phyloP scores from a whole-genome alignment of 2,329 filamentous ascomycete genomes.

The Ophiosphaerella narmari region DNA sequence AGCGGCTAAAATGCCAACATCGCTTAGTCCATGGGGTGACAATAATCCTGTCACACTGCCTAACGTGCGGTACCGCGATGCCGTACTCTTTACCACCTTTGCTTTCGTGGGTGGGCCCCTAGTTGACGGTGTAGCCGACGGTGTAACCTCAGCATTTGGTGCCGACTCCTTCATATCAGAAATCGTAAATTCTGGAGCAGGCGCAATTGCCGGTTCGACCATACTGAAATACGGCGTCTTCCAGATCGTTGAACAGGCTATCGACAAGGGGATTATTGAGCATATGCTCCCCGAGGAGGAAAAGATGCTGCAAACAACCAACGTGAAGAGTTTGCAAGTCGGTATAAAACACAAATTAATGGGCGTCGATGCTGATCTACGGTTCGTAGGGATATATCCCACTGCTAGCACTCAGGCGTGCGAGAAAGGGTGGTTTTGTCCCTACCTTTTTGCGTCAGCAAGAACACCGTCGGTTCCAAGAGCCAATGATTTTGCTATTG shows the following conservation, averaged over 20 bases:
- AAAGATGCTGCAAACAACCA: conserved; percentile 44
- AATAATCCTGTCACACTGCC: conserved; percentile 48
- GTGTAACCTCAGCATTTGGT: conserved; percentile 37
- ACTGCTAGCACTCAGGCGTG: conserved; percentile 28
- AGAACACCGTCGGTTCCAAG: conserved; percentile 39
- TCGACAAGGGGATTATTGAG: conserved; percentile 46
- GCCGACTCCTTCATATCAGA: conserved; percentile 43
- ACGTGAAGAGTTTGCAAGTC: conserved; percentile 44
- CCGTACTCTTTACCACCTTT: conserved; percentile 45
- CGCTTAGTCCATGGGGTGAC: conserved; percentile 45
- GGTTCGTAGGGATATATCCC: conserved; percentile 35
- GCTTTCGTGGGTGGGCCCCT: conserved; percentile 42
- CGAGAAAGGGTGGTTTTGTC: conserved; percentile 47
- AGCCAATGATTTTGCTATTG: conserved; percentile 43
- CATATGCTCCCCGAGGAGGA: conserved; percentile 47
- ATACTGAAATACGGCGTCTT: conserved; percentile 44
- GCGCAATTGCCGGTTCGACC: conserved; percentile 30
- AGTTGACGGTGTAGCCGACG: conserved; percentile 35
- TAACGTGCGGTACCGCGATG: conserved; percentile 47
- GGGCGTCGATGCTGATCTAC: conserved; percentile 46
- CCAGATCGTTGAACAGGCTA: conserved; percentile 47
- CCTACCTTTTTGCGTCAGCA: conserved; percentile 43
- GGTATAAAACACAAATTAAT: conserved; percentile 48
- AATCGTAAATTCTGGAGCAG: conserved; percentile 38
- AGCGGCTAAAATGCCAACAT: conserved; percentile 39